phyloP scores from a whole-genome alignment of 441 rosid species.

The Flueggea neowawraea region DNA sequence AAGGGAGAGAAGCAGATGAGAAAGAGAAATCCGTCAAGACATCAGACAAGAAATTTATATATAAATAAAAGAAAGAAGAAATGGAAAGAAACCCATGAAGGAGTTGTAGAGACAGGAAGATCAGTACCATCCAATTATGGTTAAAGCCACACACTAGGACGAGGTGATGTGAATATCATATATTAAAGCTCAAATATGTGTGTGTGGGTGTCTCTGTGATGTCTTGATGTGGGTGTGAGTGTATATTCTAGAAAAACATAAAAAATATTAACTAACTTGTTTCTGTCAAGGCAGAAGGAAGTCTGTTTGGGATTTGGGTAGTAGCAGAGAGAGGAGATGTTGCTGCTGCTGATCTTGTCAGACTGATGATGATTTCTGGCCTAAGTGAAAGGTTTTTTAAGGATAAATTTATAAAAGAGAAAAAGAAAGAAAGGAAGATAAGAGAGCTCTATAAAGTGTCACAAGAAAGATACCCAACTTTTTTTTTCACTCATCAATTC shows the following conservation, averaged over 20 bases:
- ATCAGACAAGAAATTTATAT: constrained; percentile 3
- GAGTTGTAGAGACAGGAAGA: constrained; percentile 25
- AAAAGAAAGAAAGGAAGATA: not conserved
- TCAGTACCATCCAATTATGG: constrained; percentile 26
- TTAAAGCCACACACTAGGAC: constrained; percentile 5
- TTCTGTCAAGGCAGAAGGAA: too few relatives aligned
- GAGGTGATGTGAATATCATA: constrained; percentile 5
- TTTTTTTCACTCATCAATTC: not conserved
- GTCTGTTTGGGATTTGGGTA: too few relatives aligned
- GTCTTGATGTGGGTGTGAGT: too few relatives aligned
- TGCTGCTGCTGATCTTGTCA: not conserved
- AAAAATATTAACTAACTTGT: too few relatives aligned
- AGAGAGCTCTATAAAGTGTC: constrained; percentile 9
- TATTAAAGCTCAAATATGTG: too few relatives aligned
- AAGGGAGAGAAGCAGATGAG: not conserved
- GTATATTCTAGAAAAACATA: too few relatives aligned
- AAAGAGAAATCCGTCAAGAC: constrained; percentile 6
- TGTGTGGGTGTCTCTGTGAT: too few relatives aligned
- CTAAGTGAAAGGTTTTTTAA: constrained; percentile 15
- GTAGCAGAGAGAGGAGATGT: too few relatives aligned
- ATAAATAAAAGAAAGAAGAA: not conserved
- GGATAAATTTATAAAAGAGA: constrained; percentile 13
- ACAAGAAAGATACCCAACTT: constrained; percentile 13
- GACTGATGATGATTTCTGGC: constrained; percentile 1
- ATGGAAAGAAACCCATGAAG: constrained; percentile 18